These are phyloP conservation scores for Thinopyrum elongatum DNA, from an alignment of 176 grass and related monocot genomes.

Conservation along the genomic window DNA sequence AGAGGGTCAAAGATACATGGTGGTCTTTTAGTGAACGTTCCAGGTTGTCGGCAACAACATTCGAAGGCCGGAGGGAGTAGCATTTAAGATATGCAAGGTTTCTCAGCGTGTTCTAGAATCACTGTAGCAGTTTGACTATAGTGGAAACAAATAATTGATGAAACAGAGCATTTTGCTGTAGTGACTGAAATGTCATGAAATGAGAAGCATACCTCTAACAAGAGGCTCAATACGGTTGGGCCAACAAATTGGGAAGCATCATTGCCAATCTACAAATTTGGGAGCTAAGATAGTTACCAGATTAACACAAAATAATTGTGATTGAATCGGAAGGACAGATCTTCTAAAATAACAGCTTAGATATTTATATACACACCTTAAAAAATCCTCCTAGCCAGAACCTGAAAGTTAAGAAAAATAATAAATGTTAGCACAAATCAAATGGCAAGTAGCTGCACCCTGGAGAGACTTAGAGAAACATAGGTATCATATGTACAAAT, in stretches of 20 bases:
- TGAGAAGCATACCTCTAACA: constrained; percentile 65
- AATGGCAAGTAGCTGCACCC: background rate
- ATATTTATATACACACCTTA: constrained; percentile 56
- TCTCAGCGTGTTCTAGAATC: background rate
- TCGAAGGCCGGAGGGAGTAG: too few species aligned
- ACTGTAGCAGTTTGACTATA: constrained; percentile 1
- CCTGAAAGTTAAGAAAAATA: constrained; percentile 43
- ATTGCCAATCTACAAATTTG: constrained; percentile 79
- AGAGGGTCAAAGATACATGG: too few species aligned
- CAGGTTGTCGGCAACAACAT: too few species aligned
- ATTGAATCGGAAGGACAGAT: background rate
- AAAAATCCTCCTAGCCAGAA: constrained; percentile 97
- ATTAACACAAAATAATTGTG: background rate
- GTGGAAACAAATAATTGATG: background rate
- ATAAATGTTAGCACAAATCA: constrained; percentile 17
- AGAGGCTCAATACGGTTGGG: constrained; percentile 71
- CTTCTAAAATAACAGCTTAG: background rate
- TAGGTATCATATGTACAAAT: background rate
- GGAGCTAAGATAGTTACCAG: background rate
- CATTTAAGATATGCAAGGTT: background rate
- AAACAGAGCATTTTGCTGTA: background rate
- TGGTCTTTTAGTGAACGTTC: too few species aligned
- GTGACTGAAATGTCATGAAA: constrained; percentile 19
- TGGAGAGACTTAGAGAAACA: constrained; percentile 19
- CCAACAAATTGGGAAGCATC: constrained; percentile 98